Evolutionary conservation across 176 grass and related monocot species (phyloP).

Genomic region (Pontederia crassipes): DNA sequence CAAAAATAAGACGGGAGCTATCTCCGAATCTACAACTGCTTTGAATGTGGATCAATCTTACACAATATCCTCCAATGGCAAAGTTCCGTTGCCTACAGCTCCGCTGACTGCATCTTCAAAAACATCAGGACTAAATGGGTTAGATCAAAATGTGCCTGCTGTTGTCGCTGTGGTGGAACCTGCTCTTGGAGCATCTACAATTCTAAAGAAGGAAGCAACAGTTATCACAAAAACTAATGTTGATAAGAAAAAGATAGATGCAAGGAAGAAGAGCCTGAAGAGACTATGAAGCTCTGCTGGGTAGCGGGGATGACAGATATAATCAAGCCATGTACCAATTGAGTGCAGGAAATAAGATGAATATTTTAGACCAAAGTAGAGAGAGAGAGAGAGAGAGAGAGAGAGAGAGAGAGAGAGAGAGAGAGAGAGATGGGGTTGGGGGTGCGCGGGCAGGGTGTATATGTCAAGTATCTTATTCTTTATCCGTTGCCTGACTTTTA

Average conservation of each 20-base stretch:
- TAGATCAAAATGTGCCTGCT: conserved; percentile 42
- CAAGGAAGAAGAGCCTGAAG: conserved; percentile 92
- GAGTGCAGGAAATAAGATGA: too few relatives aligned
- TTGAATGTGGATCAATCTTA: conserved; percentile 54
- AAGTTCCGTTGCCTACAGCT: conserved; percentile 8
- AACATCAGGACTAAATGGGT: conserved; percentile 27
- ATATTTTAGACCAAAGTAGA: too few relatives aligned
- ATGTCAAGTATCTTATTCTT: too few relatives aligned
- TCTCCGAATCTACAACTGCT: conserved; percentile 60
- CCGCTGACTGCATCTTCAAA: conserved; percentile 34
- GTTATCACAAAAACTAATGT: conserved; percentile 22
- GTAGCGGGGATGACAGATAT: too few relatives aligned
- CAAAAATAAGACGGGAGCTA: conserved; percentile 52
- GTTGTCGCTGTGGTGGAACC: conserved; percentile 12
- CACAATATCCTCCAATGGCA: conserved; percentile 24
- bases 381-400: too few relatives aligned
- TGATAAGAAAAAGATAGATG: conserved; percentile 87
- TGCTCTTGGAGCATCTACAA: conserved; percentile 24
- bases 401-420: too few relatives aligned
- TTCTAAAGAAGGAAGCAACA: conserved; percentile 33
- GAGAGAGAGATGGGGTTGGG: too few relatives aligned
- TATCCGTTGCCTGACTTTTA: too few relatives aligned
- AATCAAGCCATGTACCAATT: too few relatives aligned
- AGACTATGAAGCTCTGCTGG: conserved; percentile 29
- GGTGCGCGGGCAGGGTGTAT: too few relatives aligned